Conservation (phyloP, 2,329 filamentous ascomycete genomes). For the Paracorniculantispora psalliotae region DNA sequence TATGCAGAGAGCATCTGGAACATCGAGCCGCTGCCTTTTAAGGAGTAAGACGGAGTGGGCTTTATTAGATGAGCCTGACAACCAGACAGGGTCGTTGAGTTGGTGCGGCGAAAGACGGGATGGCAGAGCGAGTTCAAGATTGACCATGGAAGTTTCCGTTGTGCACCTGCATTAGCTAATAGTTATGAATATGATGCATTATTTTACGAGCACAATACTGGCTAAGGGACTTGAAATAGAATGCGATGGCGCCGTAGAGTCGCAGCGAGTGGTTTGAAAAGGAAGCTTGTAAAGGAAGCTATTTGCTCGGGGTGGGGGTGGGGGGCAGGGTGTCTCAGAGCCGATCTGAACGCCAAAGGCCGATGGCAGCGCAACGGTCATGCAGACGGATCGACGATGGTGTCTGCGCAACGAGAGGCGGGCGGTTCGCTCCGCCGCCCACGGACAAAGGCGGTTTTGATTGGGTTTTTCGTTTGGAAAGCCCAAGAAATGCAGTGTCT, state of each 20-base stretch:
- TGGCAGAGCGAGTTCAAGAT: not conserved
- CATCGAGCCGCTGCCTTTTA: conserved; percentile 67
- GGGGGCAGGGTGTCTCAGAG: not conserved
- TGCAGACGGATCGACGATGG: no score
- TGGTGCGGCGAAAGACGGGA: not conserved
- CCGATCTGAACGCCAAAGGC: not conserved
- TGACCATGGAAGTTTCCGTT: not conserved
- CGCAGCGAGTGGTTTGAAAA: not conserved
- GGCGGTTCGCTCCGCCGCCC: conserved; percentile 8
- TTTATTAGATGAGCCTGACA: no score
- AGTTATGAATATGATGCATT: not conserved
- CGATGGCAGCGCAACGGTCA: conserved; percentile 1
- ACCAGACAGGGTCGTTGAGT: not conserved
- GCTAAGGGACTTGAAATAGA: no score
- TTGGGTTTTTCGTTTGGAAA: not conserved
- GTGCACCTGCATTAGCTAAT: not conserved
- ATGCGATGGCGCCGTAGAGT: no score
- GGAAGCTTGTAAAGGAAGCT: not conserved
- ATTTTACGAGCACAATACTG: not conserved
- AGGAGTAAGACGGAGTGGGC: no score
- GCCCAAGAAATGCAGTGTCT: not conserved
- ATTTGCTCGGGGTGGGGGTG: not conserved
- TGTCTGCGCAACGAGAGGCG: no score
- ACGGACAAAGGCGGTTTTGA: no score
- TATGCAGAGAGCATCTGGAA: conserved; percentile 99